These are phyloP conservation scores for Marasmius oreades DNA, from an alignment of 1,284 basidiomycete species.

Conservation along the genomic window DNA sequence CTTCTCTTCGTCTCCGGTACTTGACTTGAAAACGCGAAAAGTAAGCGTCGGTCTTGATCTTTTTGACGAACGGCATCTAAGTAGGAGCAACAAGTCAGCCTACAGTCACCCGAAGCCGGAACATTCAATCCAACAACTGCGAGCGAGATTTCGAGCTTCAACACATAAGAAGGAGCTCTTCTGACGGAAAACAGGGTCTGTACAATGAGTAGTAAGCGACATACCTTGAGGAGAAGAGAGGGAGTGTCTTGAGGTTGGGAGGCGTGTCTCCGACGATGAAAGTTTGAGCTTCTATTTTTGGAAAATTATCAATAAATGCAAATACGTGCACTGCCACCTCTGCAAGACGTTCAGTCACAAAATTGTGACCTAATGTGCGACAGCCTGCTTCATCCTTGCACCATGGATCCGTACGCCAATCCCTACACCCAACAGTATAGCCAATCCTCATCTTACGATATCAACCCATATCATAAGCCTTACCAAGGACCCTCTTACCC, in stretches of 20 bases:
- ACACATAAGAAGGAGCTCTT: not conserved
- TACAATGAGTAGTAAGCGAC: conserved; percentile 21
- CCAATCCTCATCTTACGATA: conserved; percentile 46
- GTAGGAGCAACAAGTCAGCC: conserved; percentile 14
- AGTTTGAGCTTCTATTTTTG: not conserved
- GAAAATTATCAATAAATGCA: not conserved
- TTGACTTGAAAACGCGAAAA: conserved; percentile 98
- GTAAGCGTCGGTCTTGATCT: conserved; percentile 88
- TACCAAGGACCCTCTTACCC: conserved; percentile 74
- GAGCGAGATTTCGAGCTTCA: not conserved
- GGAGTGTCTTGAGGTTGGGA: conserved; percentile 27
- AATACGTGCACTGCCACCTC: not conserved
- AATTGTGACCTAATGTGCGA: too few relatives aligned
- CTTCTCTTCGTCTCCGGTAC: conserved; percentile 93
- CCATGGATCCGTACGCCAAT: conserved; percentile 48
- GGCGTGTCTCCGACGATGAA: not conserved
- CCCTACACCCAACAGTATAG: conserved; percentile 43
- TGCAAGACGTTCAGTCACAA: too few relatives aligned
- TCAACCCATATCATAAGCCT: conserved; percentile 75
- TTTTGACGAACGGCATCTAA: conserved; percentile 89
- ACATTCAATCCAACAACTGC: conserved; percentile 27
- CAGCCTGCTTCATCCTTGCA: too few relatives aligned
- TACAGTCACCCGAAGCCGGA: conserved; percentile 31
- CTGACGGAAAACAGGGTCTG: not conserved
- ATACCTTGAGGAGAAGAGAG: conserved; percentile 56